phyloP scores from a whole-genome alignment of 2,329 filamentous ascomycete species.

The Phaeosphaeria sp. region DNA sequence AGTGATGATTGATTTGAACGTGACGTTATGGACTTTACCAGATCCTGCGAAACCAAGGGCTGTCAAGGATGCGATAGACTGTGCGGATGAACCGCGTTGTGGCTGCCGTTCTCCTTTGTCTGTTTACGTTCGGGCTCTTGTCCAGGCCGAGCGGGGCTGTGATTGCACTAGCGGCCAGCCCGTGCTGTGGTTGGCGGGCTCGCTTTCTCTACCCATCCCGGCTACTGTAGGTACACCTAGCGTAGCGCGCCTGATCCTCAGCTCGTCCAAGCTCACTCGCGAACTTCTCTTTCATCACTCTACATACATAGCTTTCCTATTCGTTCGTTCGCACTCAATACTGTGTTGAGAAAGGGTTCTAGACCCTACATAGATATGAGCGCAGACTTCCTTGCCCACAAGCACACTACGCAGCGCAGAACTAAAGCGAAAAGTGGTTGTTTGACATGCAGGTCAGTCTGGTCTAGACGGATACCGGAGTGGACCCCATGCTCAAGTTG shows the following conservation, averaged over 20 bases:
- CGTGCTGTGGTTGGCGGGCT: neutral
- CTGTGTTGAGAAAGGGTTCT: neutral
- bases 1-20: too few species aligned
- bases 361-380: neutral
- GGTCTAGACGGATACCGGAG: too few species aligned
- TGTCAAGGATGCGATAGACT: too few species aligned
- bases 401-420: constrained; percentile 2
- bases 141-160: too few species aligned
- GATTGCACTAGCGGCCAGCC: neutral
- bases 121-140: too few species aligned
- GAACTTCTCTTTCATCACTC: neutral
- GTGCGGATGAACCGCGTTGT: too few species aligned
- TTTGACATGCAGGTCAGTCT: constrained; percentile 27
- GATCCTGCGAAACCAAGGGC: too few species aligned
- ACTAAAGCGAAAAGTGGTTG: constrained; percentile 24
- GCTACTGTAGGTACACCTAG: neutral
- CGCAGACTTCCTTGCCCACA: too few species aligned
- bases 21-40: too few species aligned
- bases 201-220: neutral
- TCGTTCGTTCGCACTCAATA: neutral
- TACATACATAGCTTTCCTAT: neutral
- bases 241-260: too few species aligned
- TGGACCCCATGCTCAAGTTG: constrained; percentile 8
- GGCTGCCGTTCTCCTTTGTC: too few species aligned
- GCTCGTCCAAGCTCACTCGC: too few species aligned